A percentile compares a stretch with the other conserved stretches of the same genome.
These are phyloP conservation scores for Brettanomyces naardenensis DNA, from an alignment of 805 yeast genomes.

Conservation along the genomic window DNA sequence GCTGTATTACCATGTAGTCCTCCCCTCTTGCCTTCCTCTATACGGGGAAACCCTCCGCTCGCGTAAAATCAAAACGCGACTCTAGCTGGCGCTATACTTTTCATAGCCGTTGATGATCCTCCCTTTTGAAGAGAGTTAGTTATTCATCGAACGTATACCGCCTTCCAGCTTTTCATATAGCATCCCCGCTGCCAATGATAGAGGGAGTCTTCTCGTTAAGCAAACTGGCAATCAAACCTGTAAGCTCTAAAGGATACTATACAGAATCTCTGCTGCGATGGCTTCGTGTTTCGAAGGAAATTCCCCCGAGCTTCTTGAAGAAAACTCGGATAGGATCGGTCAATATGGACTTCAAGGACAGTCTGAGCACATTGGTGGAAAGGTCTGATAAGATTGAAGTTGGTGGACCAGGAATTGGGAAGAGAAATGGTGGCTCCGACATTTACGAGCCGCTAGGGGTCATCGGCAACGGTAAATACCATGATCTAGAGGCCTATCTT, in stretches of 20 bases:
- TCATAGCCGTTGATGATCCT: too few relatives aligned
- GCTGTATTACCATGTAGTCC: too few relatives aligned
- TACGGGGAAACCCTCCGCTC: too few relatives aligned
- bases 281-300: neutral
- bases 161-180: too few relatives aligned
- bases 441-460: neutral
- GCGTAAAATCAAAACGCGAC: too few relatives aligned
- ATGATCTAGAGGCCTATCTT: slow-evolving; percentile 26
- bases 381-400: neutral
- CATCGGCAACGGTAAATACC: slow-evolving; percentile 16
- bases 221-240: neutral
- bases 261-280: neutral
- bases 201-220: slow-evolving; percentile 1
- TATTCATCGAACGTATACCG: too few relatives aligned
- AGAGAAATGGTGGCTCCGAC: neutral
- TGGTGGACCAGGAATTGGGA: neutral
- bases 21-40: too few relatives aligned
- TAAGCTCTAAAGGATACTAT: neutral
- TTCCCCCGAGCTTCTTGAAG: neutral
- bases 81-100: too few relatives aligned
- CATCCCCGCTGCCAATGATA: too few relatives aligned
- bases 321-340: neutral
- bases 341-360: too few relatives aligned
- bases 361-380: neutral
- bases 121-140: too few relatives aligned